These are phyloP conservation scores for Sclerotinia glacialis DNA, from an alignment of 2,329 filamentous ascomycete species.

Conservation along the genomic window DNA sequence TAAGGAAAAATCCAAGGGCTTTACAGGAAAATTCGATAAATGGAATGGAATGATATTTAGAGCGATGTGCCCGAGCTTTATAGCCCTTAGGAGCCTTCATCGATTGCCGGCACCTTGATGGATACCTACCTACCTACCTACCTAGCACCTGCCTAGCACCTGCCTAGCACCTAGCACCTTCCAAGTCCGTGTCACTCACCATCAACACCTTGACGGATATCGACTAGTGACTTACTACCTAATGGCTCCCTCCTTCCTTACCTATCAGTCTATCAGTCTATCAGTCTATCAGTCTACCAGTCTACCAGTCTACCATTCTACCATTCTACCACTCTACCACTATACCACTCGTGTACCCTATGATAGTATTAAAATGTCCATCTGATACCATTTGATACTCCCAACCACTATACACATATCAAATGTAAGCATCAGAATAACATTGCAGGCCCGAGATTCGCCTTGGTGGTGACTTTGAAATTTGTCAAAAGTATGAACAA, in stretches of 20 bases:
- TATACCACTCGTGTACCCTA: background rate
- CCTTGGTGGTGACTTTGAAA: background rate
- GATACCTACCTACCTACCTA: background rate
- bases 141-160: background rate
- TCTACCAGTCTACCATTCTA: background rate
- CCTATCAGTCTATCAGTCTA: background rate
- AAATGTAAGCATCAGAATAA: background rate
- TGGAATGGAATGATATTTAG: background rate
- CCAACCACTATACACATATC: background rate
- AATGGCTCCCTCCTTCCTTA: background rate
- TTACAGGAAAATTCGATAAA: too few relatives aligned
- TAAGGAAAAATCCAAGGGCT: too few relatives aligned
- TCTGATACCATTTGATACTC: background rate
- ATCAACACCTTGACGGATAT: conserved; percentile 3
- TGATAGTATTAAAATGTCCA: background rate
- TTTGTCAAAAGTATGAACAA: background rate
- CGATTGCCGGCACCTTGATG: background rate
- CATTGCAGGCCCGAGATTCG: too few relatives aligned
- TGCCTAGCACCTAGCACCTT: background rate
- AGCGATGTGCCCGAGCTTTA: background rate
- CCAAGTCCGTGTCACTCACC: background rate
- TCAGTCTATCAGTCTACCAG: background rate
- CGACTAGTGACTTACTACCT: background rate
- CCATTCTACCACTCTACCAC: too few relatives aligned
- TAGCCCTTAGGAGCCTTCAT: background rate